A percentile compares a stretch with the other conserved stretches of the same genome.
Evolutionary conservation across 2,329 filamentous ascomycete genomes (phyloP).

Genomic region (Calonectria montana): DNA sequence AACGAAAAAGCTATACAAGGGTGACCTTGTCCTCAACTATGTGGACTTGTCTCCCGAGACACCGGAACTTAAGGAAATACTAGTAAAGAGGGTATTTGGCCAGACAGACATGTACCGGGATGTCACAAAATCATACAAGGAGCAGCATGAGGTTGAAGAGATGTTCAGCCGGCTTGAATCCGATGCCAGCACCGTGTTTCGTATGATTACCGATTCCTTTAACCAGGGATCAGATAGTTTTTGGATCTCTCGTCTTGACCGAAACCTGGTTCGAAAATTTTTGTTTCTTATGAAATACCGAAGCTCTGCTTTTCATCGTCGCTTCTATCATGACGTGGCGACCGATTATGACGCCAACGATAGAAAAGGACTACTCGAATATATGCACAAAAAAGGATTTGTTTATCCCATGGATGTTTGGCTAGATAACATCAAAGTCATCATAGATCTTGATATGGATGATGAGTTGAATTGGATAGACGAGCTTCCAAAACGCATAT

Average conservation of each 20-base stretch:
- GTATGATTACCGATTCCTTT: conserved; percentile 22
- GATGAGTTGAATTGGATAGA: conserved; percentile 30
- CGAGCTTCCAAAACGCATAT: conserved; percentile 36
- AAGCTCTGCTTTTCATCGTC: conserved; percentile 45
- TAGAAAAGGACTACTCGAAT: conserved; percentile 30
- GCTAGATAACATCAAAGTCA: conserved; percentile 41
- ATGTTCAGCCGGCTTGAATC: conserved; percentile 41
- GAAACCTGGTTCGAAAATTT: conserved; percentile 56
- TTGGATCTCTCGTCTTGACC: conserved; percentile 45
- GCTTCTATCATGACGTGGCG: conserved; percentile 48
- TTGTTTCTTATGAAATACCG: conserved; percentile 60
- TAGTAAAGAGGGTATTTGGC: conserved; percentile 38
- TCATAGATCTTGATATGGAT: conserved; percentile 45
- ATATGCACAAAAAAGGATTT: conserved; percentile 40
- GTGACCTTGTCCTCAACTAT: conserved; percentile 40
- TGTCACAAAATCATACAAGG: conserved; percentile 17
- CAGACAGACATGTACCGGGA: conserved; percentile 43
- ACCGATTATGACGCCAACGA: conserved; percentile 48
- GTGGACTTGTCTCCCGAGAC: conserved; percentile 33
- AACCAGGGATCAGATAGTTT: conserved; percentile 28
- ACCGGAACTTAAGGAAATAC: conserved; percentile 30
- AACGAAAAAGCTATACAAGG: conserved; percentile 21
- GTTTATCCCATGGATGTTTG: conserved; percentile 43
- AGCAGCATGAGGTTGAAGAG: conserved; percentile 36
- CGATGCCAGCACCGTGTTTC: conserved; percentile 44